These are phyloP conservation scores for Populus hybrid DNA, from an alignment of 441 rosid genomes.

Conservation along the genomic window DNA sequence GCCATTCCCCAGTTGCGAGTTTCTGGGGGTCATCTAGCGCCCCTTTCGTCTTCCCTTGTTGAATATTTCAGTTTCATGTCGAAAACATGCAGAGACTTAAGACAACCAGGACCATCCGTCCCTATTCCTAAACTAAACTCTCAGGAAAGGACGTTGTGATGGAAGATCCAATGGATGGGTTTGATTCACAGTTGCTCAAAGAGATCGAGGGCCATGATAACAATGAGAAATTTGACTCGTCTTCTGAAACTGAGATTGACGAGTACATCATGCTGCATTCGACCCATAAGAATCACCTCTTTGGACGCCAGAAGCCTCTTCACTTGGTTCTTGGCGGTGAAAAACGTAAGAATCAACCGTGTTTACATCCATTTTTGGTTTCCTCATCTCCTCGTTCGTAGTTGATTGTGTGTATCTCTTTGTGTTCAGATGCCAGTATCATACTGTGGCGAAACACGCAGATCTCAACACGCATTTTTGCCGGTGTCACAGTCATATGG, in stretches of 20 bases:
- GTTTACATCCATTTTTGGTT: not conserved
- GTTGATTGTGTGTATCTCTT: not conserved
- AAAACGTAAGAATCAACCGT: constrained; percentile 29
- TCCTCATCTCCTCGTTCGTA: not conserved
- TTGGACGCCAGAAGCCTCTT: constrained; percentile 51
- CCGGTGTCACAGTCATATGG: constrained; percentile 44
- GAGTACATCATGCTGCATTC: constrained; percentile 8
- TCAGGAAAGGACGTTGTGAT: not conserved
- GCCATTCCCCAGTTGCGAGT: constrained; percentile 2
- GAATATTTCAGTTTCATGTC: constrained; percentile 20
- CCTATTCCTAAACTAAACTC: not conserved
- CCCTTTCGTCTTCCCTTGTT: constrained; percentile 8
- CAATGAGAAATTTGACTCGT: constrained; percentile 1
- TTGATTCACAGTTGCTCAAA: constrained; percentile 9
- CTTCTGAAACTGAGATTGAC: constrained; percentile 25
- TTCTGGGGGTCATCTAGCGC: not conserved
- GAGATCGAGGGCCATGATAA: constrained; percentile 11
- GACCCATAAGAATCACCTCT: constrained; percentile 34
- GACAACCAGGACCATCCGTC: not conserved
- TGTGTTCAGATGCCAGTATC: constrained; percentile 46
- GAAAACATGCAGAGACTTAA: not conserved
- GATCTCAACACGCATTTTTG: constrained; percentile 31
- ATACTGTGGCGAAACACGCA: constrained; percentile 55
- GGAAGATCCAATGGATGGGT: constrained; percentile 10
- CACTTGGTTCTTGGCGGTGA: constrained; percentile 55